Percentiles rank a stretch among this genome's conserved stretches.
Evolutionary conservation across 2,329 filamentous ascomycete species (phyloP).

Genomic region (Alternaria arborescens): DNA sequence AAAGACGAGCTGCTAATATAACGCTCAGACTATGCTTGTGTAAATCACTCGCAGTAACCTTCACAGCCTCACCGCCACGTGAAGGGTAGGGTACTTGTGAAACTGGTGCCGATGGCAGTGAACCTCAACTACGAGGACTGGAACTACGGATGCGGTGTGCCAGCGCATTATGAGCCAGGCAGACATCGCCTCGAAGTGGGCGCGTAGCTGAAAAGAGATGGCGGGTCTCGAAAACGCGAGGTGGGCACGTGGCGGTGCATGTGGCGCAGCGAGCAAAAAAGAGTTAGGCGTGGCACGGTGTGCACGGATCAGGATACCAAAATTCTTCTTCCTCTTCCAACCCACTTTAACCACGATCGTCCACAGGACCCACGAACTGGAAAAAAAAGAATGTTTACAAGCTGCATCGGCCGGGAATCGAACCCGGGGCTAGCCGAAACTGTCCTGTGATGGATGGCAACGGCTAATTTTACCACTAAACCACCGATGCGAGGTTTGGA

Average conservation of each 20-base stretch:
- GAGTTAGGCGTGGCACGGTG: not conserved
- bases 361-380: not conserved
- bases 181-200: conserved; percentile 20
- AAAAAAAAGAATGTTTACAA: not conserved
- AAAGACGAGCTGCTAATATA: not conserved
- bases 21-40: not conserved
- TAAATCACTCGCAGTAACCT: not conserved
- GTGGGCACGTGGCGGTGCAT: conserved; percentile 27
- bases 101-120: not conserved
- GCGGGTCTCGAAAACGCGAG: conserved; percentile 29
- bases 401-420: conserved; percentile 36
- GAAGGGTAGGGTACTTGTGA: not conserved
- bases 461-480: conserved; percentile 43
- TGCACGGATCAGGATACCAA: not conserved
- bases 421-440: conserved; percentile 38
- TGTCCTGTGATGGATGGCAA: conserved; percentile 23
- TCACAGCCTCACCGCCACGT: conserved; percentile 15
- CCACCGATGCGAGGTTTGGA: conserved; percentile 28
- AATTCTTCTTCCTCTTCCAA: not conserved
- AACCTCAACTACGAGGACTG: not conserved
- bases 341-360: not conserved
- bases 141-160: conserved; percentile 6
- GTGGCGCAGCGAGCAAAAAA: conserved; percentile 5
- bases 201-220: conserved; percentile 29
- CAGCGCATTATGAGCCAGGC: conserved; percentile 21